A percentile compares a stretch with the other conserved stretches of the same genome.
Evolutionary conservation across 2,329 filamentous ascomycete species (phyloP).

Genomic region (Neopestalotiopsis rosae): DNA sequence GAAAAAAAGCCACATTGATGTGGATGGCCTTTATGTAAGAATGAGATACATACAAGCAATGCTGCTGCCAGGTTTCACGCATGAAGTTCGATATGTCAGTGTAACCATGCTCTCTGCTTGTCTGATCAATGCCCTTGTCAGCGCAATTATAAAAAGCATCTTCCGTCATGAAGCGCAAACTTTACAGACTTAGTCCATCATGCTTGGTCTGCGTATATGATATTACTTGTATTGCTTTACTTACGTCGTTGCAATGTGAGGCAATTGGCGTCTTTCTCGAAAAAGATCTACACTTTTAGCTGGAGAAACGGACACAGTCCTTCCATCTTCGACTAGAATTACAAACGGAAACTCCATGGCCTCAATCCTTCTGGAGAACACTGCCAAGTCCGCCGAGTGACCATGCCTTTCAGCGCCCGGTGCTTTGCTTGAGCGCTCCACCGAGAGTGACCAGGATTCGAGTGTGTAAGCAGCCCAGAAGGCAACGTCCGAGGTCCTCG

Average conservation of each 20-base stretch:
- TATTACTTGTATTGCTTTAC: not conserved
- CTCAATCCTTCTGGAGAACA: not conserved
- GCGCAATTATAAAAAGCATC: constrained; percentile 1
- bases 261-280: not conserved
- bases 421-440: not conserved
- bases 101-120: not conserved
- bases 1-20: not conserved
- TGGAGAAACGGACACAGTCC: not conserved
- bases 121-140: constrained; percentile 2
- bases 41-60: not conserved
- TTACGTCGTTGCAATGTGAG: not conserved
- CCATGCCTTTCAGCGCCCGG: not conserved
- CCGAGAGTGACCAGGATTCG: not conserved
- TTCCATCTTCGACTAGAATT: not conserved
- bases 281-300: not conserved
- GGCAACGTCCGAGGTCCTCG: not conserved
- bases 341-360: not conserved
- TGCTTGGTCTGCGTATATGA: not conserved
- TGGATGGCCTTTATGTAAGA: not conserved
- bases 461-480: not conserved
- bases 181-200: not conserved
- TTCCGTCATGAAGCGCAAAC: not conserved
- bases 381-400: not conserved
- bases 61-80: not conserved
- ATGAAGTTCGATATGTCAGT: not conserved